Evolutionary conservation across 805 yeast genomes (phyloP).

Genomic region (Pichia insulana): DNA sequence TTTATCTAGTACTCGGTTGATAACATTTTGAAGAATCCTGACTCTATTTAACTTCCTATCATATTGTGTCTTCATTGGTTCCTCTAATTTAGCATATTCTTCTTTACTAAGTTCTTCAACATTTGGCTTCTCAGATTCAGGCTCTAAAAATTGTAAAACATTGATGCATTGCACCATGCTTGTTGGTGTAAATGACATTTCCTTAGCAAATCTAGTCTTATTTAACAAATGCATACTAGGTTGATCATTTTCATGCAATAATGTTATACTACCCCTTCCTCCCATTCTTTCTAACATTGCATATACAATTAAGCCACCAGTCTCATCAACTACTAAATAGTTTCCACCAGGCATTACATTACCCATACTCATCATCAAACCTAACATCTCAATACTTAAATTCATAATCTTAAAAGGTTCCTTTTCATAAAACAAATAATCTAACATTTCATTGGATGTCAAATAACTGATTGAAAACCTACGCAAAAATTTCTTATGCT

Average conservation of each 20-base stretch:
- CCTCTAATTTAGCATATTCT: conserved; percentile 46
- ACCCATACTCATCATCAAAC: conserved; percentile 66
- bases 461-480: conserved; percentile 76
- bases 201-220: conserved; percentile 55
- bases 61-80: conserved; percentile 57
- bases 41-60: conserved; percentile 55
- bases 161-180: conserved; percentile 44
- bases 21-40: conserved; percentile 37
- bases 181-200: conserved; percentile 28
- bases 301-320: conserved; percentile 84
- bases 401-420: conserved; percentile 67
- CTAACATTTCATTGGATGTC: conserved; percentile 60
- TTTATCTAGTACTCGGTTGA: conserved; percentile 41
- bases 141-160: conserved; percentile 74
- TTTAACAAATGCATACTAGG: conserved; percentile 67
- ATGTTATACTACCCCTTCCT: conserved; percentile 59
- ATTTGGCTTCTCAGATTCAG: conserved; percentile 46
- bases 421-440: conserved; percentile 61
- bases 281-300: conserved; percentile 88
- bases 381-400: conserved; percentile 78
- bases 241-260: conserved; percentile 90
- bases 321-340: conserved; percentile 83
- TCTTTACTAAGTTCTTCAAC: conserved; percentile 40
- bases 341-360: conserved; percentile 86
- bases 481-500: conserved; percentile 83